These are phyloP conservation scores for Terfezia boudieri DNA, from an alignment of 495 filamentous ascomycete species.

Conservation along the genomic window DNA sequence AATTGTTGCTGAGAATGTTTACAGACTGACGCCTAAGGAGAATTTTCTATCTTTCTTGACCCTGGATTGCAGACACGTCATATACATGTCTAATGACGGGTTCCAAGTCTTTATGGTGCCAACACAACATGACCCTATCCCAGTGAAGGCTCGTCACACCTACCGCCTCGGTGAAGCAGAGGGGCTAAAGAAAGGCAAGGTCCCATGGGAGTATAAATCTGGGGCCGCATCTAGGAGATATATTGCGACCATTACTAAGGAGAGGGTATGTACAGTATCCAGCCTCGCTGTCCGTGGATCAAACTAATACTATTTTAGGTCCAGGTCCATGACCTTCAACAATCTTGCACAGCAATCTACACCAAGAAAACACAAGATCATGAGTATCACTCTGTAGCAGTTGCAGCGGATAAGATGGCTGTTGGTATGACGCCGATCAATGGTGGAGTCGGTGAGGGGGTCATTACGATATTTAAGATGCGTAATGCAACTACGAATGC, in stretches of 20 bases:
- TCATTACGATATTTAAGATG: slow-evolving; percentile 16
- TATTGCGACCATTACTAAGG: slow-evolving; percentile 12
- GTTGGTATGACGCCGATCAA: slow-evolving; percentile 13
- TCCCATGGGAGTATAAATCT: slow-evolving; percentile 12
- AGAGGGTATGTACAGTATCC: slow-evolving; percentile 8
- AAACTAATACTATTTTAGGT: slow-evolving; percentile 4
- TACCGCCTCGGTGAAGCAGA: slow-evolving; percentile 13
- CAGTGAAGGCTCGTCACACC: slow-evolving; percentile 9
- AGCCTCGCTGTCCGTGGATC: not conserved
- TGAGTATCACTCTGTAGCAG: slow-evolving; percentile 13
- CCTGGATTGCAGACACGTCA: slow-evolving; percentile 10
- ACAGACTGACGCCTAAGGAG: slow-evolving; percentile 16
- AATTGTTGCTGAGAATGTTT: slow-evolving; percentile 7
- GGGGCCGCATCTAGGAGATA: slow-evolving; percentile 15
- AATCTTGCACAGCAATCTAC: slow-evolving; percentile 13
- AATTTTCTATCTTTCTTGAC: slow-evolving; percentile 11
- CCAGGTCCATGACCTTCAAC: slow-evolving; percentile 17
- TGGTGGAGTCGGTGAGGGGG: slow-evolving; percentile 10
- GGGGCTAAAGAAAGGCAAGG: slow-evolving; percentile 16
- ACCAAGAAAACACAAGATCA: slow-evolving; percentile 14
- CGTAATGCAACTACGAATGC: slow-evolving; percentile 4
- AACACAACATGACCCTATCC: slow-evolving; percentile 3
- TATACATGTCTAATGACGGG: slow-evolving; percentile 12
- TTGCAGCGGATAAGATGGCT: slow-evolving; percentile 11
- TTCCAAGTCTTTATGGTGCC: slow-evolving; percentile 17